Evolutionary conservation across 306 rosid species (phyloP).

Genomic region (Trichosanthes cucumerina): DNA sequence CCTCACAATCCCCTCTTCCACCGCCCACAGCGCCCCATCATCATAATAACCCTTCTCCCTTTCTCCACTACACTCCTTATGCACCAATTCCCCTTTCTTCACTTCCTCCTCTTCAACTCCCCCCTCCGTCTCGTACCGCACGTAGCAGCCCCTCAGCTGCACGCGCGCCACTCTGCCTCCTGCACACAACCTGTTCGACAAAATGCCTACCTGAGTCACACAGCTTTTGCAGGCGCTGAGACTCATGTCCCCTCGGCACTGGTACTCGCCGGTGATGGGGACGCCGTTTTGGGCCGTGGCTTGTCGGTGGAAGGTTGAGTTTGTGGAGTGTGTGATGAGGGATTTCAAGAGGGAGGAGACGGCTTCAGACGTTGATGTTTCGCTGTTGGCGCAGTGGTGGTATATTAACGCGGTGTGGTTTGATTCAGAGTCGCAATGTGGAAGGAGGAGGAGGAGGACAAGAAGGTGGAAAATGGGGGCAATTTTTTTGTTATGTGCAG

Average conservation of each 20-base stretch:
- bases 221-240: constrained; percentile 42
- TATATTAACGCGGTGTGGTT: constrained; percentile 32
- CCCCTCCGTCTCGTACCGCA: constrained; percentile 27
- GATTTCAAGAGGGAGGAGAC: constrained; percentile 44
- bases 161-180: constrained; percentile 37
- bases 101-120: not conserved
- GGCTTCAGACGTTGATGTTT: constrained; percentile 26
- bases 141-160: constrained; percentile 55
- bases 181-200: constrained; percentile 34
- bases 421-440: constrained; percentile 19
- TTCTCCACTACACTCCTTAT: constrained; percentile 43
- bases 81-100: constrained; percentile 10
- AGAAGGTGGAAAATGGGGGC: not conserved
- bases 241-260: constrained; percentile 46
- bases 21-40: constrained; percentile 29
- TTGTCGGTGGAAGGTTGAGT: constrained; percentile 43
- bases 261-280: constrained; percentile 42
- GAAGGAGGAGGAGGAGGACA: constrained; percentile 10
- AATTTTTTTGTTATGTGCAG: not conserved
- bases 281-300: not conserved
- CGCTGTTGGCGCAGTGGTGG: constrained; percentile 35
- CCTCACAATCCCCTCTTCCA: constrained; percentile 26
- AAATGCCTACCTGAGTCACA: constrained; percentile 24
- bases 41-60: not conserved
- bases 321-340: constrained; percentile 40